phyloP scores from a whole-genome alignment of 2,329 filamentous ascomycete species.

The Exophiala sp. region DNA sequence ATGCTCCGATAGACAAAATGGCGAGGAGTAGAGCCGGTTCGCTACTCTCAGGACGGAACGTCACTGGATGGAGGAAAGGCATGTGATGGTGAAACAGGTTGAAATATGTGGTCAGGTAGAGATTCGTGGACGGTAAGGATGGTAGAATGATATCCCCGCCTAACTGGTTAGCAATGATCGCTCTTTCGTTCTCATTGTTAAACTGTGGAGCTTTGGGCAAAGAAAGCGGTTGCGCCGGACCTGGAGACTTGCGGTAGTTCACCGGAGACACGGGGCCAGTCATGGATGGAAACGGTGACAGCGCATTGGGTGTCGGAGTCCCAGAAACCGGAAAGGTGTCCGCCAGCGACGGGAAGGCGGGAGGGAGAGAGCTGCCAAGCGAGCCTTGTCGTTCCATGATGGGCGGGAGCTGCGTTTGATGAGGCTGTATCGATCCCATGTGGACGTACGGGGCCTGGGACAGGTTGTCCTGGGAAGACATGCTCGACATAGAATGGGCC shows the following conservation, averaged over 20 bases:
- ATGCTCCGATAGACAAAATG: slow-evolving; percentile 86
- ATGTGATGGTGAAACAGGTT: slow-evolving; percentile 94
- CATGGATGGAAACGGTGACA: slow-evolving; percentile 66
- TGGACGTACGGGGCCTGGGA: slow-evolving; percentile 59
- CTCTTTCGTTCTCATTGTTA: slow-evolving; percentile 74
- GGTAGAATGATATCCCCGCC: slow-evolving; percentile 87
- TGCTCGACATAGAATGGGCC: slow-evolving; percentile 65
- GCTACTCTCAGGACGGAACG: slow-evolving; percentile 73
- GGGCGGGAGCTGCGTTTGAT: slow-evolving; percentile 59
- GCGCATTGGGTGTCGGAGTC: slow-evolving; percentile 63
- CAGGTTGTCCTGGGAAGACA: slow-evolving; percentile 59
- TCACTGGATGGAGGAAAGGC: slow-evolving; percentile 88
- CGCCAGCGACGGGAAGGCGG: slow-evolving; percentile 65
- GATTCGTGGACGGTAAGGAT: slow-evolving; percentile 71
- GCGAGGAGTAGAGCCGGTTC: slow-evolving; percentile 80
- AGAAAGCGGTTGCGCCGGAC: slow-evolving; percentile 59
- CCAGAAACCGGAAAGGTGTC: slow-evolving; percentile 64
- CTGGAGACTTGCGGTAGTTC: slow-evolving; percentile 64
- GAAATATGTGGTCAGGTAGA: slow-evolving; percentile 93
- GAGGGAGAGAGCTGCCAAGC: slow-evolving; percentile 55
- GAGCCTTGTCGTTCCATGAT: slow-evolving; percentile 60
- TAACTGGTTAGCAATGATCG: slow-evolving; percentile 77
- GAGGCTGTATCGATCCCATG: slow-evolving; percentile 52
- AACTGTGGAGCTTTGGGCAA: slow-evolving; percentile 72
- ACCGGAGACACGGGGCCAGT: slow-evolving; percentile 62